Evolutionary conservation across 768 basidiomycete genomes (phyloP).

Genomic region (Baorangia bicolor): DNA sequence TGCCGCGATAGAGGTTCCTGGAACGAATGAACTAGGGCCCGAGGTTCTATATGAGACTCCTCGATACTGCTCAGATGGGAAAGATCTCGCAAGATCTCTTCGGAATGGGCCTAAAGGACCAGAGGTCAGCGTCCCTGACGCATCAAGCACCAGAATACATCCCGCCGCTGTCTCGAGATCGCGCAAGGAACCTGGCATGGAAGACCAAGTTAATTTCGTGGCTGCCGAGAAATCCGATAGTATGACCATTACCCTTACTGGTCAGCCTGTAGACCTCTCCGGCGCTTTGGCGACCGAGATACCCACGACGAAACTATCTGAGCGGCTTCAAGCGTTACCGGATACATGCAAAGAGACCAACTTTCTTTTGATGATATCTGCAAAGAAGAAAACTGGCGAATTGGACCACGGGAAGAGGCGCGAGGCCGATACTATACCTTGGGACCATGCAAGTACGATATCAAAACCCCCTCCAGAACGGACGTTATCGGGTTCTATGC

Average conservation of each 20-base stretch:
- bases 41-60: neutral
- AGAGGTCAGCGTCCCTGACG: neutral
- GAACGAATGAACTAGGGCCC: neutral
- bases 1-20: neutral
- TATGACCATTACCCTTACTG: neutral
- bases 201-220: neutral
- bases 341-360: neutral
- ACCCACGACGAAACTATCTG: neutral
- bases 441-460: neutral
- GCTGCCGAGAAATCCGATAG: neutral
- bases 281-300: neutral
- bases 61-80: neutral
- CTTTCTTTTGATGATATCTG: neutral
- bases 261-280: neutral
- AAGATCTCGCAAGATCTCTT: neutral
- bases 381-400: neutral
- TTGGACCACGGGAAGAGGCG: neutral
- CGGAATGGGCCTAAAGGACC: neutral
- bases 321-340: neutral
- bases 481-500: constrained; percentile 12
- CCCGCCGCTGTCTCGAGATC: neutral
- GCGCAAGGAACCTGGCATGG: neutral
- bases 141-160: neutral
- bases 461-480: constrained; percentile 2
- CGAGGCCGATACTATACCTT: neutral